These are phyloP conservation scores for Aspergillus spinulosporus DNA, from an alignment of 2,329 filamentous ascomycete species.

Conservation along the genomic window DNA sequence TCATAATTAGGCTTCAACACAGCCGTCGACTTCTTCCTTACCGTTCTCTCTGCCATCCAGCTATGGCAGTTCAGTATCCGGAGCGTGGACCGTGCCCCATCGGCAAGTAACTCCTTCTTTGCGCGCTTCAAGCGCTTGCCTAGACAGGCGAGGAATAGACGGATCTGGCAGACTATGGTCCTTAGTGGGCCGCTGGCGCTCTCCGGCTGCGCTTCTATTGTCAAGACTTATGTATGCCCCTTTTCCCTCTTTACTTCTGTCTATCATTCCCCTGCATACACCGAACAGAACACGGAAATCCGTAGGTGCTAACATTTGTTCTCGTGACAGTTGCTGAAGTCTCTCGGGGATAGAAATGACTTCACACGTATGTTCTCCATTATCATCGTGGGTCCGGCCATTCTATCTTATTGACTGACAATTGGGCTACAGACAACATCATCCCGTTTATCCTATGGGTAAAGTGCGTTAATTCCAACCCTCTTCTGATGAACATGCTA, in stretches of 20 bases:
- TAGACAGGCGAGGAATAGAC: slow-evolving; percentile 31
- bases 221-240: slow-evolving; percentile 37
- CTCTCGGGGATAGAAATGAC: slow-evolving; percentile 34
- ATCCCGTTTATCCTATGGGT: slow-evolving; percentile 39
- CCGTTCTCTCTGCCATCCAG: slow-evolving; percentile 34
- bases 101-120: slow-evolving; percentile 25
- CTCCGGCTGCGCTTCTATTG: slow-evolving; percentile 38
- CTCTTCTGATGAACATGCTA: too few species aligned
- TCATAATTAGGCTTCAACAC: slow-evolving; percentile 33
- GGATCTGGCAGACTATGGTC: slow-evolving; percentile 39
- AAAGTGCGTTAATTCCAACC: slow-evolving; percentile 29
- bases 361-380: slow-evolving; percentile 30
- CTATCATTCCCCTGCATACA: too few species aligned
- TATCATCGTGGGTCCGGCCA: too few species aligned
- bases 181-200: slow-evolving; percentile 38
- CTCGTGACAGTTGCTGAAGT: slow-evolving; percentile 31
- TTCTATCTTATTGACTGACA: too few species aligned
- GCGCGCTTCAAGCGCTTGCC: slow-evolving; percentile 31
- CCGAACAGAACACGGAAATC: too few species aligned
- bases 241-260: neutral
- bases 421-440: slow-evolving; percentile 30
- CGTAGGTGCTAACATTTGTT: too few species aligned
- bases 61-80: slow-evolving; percentile 40
- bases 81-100: slow-evolving; percentile 27
- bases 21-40: slow-evolving; percentile 36